Conservation (phyloP, 1,284 basidiomycete genomes). For the Neonothopanus nambi region DNA sequence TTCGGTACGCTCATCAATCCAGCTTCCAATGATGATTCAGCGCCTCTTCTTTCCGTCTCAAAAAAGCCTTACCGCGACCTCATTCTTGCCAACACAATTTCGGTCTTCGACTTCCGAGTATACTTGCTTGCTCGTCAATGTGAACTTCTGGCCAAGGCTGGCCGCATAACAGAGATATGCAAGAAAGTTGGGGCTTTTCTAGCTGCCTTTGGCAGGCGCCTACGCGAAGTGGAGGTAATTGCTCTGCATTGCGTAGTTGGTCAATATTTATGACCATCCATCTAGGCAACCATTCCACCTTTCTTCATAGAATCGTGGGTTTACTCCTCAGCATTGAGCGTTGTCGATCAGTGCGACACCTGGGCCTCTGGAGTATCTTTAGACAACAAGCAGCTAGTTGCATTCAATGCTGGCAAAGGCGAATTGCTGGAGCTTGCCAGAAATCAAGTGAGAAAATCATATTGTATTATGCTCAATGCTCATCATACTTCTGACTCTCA, state of each 20-base stretch:
- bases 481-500: constrained; percentile 8
- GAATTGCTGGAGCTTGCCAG: constrained; percentile 83
- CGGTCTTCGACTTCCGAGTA: constrained; percentile 91
- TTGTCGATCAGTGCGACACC: constrained; percentile 80
- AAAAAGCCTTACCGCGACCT: constrained; percentile 90
- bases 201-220: constrained; percentile 74
- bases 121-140: constrained; percentile 92
- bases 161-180: constrained; percentile 68
- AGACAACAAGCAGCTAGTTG: constrained; percentile 43
- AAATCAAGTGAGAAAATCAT: constrained; percentile 57
- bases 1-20: constrained; percentile 82
- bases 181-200: constrained; percentile 74
- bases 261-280: constrained; percentile 7
- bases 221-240: constrained; percentile 73
- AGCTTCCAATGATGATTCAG: constrained; percentile 75
- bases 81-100: constrained; percentile 88
- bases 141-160: constrained; percentile 72
- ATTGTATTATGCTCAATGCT: constrained; percentile 1
- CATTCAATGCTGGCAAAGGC: constrained; percentile 72
- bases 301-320: constrained; percentile 94
- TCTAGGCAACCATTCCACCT: constrained; percentile 66
- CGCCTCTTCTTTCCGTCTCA: constrained; percentile 75
- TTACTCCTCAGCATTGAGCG: constrained; percentile 87
- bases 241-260: constrained; percentile 11
- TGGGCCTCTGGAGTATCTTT: constrained; percentile 60